Base-by-base conservation (phyloP, 148 eudicot species). In the Talinum fruticosum region DNA sequence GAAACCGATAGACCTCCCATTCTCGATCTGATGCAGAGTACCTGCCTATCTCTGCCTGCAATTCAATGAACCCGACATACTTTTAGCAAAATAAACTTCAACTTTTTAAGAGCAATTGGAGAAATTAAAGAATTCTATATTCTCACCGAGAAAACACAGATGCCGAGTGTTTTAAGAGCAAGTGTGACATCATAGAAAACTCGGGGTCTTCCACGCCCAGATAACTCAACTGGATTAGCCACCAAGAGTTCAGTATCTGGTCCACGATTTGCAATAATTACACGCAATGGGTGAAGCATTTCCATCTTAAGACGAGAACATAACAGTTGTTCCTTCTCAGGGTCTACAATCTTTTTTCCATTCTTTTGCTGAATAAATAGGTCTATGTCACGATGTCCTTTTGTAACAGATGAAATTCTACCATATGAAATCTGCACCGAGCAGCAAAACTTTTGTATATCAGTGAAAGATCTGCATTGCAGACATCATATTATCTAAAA, bases 1-100 rank as follows among this genome's bases (percentile, higher is more conserved):
- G 93, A 75, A 93, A 89, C 79, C 91, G 85, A 83, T 88, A 93
- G n/a, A 93, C 93, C 79, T 93, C 97, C 97, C 97, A 93, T 80
- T 89, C 97, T 16, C 90, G 93, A 47, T 87, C 90, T 30, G 86
- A 80, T 16, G 90, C 84, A 65, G 89, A 83, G 81, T 88, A 85
- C 78, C 97, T 86, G 64, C 97, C 95, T 66, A 93, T 93, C 76
- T 93, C 93, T 61, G 97, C 97, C 97, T 93, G 83, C 49, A 80
- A 44, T 53, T 64, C 3, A 59, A 69, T n/a, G 34, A 35, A 75
- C n/a, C n/a, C n/a, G n/a, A n/a, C n/a, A n/a, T n/a, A n/a, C n/a
- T n/a, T n/a, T n/a, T n/a, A n/a, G n/a, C n/a, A n/a, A n/a, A n/a
- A n/a, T n/a, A n/a, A 69, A 24, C 73, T 21, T 29, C 73, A 41